Percentiles rank a stretch among this genome's conserved stretches.
Evolutionary conservation across 192 early-diverging fungal genomes (phyloP).

Genomic region (Podila clonocystis): DNA sequence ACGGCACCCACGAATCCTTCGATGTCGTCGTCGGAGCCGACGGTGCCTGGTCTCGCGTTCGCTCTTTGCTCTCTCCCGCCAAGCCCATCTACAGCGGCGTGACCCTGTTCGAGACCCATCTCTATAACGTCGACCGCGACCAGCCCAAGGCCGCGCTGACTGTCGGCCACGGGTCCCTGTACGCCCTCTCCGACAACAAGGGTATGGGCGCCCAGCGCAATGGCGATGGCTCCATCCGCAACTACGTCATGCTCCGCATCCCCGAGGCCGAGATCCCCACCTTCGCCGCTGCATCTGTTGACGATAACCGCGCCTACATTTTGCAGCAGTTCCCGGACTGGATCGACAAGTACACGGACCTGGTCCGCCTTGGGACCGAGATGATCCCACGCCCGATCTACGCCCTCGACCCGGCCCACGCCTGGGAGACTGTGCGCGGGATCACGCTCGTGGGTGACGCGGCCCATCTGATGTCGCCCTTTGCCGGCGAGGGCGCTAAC

Average conservation of each 20-base stretch:
- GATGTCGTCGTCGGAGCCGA: conserved; percentile 65
- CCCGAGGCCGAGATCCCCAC: conserved; percentile 9
- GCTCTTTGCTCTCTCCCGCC: conserved; percentile 39
- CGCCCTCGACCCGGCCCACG: conserved; percentile 32
- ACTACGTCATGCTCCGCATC: conserved; percentile 44
- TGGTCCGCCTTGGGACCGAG: conserved; percentile 12
- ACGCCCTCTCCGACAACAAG: conserved; percentile 38
- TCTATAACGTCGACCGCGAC: conserved; percentile 44
- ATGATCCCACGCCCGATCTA: conserved; percentile 40
- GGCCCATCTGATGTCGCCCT: conserved; percentile 61
- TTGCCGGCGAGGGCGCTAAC: conserved; percentile 62
- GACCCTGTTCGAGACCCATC: conserved; percentile 48
- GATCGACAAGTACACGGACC: conserved; percentile 6
- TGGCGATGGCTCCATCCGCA: conserved; percentile 33
- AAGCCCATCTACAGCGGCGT: conserved; percentile 58
- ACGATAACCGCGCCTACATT: conserved; percentile 3
- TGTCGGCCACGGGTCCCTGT: conserved; percentile 51
- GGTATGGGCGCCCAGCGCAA: conserved; percentile 52
- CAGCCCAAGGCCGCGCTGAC: conserved; percentile 29
- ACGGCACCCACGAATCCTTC: conserved; percentile 20
- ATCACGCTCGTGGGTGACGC: conserved; percentile 60
- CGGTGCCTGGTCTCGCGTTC: conserved; percentile 65
- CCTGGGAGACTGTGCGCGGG: conserved; percentile 34
- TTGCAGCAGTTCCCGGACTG: conserved; percentile 33
- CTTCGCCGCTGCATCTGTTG: neutral